Evolutionary conservation across 148 eudicot species (phyloP), one percentile per base, ranked within the genome.

Genomic region (Euryodendron excelsum): DNA sequence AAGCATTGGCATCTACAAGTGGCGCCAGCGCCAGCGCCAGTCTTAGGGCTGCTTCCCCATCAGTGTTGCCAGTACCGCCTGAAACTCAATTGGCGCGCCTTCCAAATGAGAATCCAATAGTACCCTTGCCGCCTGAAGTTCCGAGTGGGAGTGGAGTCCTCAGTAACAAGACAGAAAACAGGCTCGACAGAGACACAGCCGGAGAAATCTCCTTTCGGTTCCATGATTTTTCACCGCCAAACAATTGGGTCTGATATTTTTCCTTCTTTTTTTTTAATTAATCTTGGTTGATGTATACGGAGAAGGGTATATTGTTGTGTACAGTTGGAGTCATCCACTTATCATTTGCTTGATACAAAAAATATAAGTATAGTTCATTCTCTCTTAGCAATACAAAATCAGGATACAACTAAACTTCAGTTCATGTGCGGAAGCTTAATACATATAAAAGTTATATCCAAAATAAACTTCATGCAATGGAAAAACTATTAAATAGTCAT

Each of bases 131-230:
- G 30, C 41, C 79, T 55, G 90, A 69, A 60, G 82, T 62, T 60
- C 72, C 66, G 3, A 78, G 64, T 53, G 79, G 76, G 59, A 68
- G 18, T 30, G 75, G 15, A 10, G 50, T 41, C 34, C 59, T 3
- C 21, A 62, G 69, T 39, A 86, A 79, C 58, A 74, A 68, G 1
- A 28, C 67, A 5, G 83, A 80, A n/a, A 21, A 82, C 28, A 79
- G 85, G 60, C 73, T 80, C 2, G 82, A 76, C 27, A 88, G 95
- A 81, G 93, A 93, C 60, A 88, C 88, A 12, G 89, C 91, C 20
- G 93, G 92, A 18, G 95, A 89, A 56, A 73, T 73, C 61, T 93
- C 97, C 3, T 93, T 93, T 77, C 73, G 97, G 70, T 88, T 91
- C 74, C 89, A 87, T 7, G 74, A 88, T 55, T 93, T 88, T 65